Evolutionary conservation across 371 early-diverging fungal genomes (phyloP).

Genomic region (Amoeboradix gromovi): DNA sequence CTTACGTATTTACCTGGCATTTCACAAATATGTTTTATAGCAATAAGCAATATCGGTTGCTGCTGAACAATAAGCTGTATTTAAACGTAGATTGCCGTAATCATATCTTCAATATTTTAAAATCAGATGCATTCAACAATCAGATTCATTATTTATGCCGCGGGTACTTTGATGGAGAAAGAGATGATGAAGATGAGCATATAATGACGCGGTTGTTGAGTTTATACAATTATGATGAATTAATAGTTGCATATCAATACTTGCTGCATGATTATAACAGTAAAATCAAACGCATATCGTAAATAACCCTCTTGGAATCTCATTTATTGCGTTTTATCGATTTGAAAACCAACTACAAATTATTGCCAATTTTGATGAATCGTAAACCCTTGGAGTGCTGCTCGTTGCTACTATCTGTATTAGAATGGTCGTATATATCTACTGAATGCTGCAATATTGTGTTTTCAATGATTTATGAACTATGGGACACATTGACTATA

Average conservation of each 20-base stretch:
- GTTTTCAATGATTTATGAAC: background rate
- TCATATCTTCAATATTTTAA: background rate
- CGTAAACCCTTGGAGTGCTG: background rate
- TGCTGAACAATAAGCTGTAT: background rate
- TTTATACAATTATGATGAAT: background rate
- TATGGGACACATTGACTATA: background rate
- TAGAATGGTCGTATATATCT: background rate
- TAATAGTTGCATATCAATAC: background rate
- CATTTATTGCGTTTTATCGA: background rate
- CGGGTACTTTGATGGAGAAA: background rate
- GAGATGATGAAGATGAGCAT: background rate
- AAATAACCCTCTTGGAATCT: background rate
- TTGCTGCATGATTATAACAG: background rate
- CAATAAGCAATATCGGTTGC: background rate
- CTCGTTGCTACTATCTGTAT: background rate
- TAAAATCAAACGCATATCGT: background rate
- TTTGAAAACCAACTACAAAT: background rate
- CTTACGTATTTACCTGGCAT: background rate
- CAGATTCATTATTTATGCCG: background rate
- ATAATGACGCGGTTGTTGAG: background rate
- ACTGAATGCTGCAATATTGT: background rate
- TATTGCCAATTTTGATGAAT: background rate
- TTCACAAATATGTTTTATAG: background rate
- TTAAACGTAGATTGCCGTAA: background rate
- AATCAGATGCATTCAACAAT: background rate